Base-by-base conservation (phyloP, 257 asterid species). In the Scutellaria baicalensis region DNA sequence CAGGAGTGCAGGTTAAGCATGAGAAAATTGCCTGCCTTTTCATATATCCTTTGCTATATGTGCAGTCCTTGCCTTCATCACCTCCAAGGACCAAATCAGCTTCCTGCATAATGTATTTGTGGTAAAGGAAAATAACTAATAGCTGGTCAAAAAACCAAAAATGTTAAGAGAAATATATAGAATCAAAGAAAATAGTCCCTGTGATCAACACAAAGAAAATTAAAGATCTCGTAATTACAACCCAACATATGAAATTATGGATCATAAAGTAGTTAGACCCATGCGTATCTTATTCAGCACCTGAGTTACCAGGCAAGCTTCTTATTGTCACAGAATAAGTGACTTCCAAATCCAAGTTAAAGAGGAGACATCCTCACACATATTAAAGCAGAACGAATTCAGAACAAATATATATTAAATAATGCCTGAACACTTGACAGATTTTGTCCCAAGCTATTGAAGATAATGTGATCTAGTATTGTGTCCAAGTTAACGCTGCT, bases 1-100 rank as follows among this genome's bases (percentile, higher is more conserved):
- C 88, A 17, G 96, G 94, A 50, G 92, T 81, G 78, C 96, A 89
- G 21, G 94, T 89, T 86, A 89, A 80, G 77, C 93, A 90, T 38
- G 95, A 90, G 79, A 90, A 90, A 58, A 90, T 80, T 21, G 95
- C 96, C 64, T 90, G 95, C 81, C 95, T 85, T 82, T 84, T 88
- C 85, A 86, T 75, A 73, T 85, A 90, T 49, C 93, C 91, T 66
- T 83, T 90, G 45, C 61, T 62, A 52, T 88, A 84, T n/a, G 95
- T 88, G 86, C 95, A 88, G 58, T 90, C 96, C 71, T 88, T 88
- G 18, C 96, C 96, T 75, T 87, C 91, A 75, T 85, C 95, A 47
- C 96, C 95, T 20, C 95, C 95, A 77, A 89, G 82, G 57, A 89
- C 92, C 86, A 89, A 74, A 81, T 85, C 94, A 2, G 89, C 96